phyloP scores from a whole-genome alignment of 2,329 filamentous ascomycete genomes.

The Fusarium illudens region DNA sequence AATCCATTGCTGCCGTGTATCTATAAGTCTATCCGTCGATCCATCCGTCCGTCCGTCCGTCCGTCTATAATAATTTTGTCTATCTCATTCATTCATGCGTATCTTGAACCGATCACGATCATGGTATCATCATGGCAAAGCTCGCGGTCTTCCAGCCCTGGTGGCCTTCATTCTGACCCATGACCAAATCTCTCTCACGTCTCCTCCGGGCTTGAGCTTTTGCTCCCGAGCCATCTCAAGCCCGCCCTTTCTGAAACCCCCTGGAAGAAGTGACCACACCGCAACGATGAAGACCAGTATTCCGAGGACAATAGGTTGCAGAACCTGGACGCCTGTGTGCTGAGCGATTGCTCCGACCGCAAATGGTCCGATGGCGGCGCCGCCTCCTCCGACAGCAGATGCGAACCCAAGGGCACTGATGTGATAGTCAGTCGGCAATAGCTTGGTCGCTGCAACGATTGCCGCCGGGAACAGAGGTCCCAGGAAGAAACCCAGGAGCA shows the following conservation, averaged over 20 bases:
- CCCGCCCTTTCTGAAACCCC: constrained; percentile 50
- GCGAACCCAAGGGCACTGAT: constrained; percentile 84
- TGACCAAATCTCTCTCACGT: constrained; percentile 36
- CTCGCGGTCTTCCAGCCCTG: neutral
- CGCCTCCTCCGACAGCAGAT: constrained; percentile 77
- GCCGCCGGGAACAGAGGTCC: constrained; percentile 82
- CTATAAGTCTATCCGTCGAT: neutral
- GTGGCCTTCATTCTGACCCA: constrained; percentile 20
- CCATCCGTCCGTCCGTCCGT: neutral
- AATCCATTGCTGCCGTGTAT: neutral
- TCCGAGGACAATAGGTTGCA: constrained; percentile 64
- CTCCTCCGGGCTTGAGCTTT: constrained; percentile 48
- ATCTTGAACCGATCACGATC: neutral
- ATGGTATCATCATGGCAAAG: neutral
- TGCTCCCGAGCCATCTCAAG: constrained; percentile 52
- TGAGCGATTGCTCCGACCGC: constrained; percentile 73
- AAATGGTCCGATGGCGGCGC: constrained; percentile 73
- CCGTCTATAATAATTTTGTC: neutral
- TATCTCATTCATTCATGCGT: neutral
- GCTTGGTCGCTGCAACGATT: constrained; percentile 76
- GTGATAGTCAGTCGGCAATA: constrained; percentile 77
- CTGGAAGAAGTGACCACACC: constrained; percentile 57
- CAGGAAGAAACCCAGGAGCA: constrained; percentile 79
- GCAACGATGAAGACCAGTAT: constrained; percentile 56
- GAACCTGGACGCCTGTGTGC: constrained; percentile 61